Evolutionary conservation across 2,329 filamentous ascomycete species (phyloP).

Genomic region (Emericellopsis cladophorae): DNA sequence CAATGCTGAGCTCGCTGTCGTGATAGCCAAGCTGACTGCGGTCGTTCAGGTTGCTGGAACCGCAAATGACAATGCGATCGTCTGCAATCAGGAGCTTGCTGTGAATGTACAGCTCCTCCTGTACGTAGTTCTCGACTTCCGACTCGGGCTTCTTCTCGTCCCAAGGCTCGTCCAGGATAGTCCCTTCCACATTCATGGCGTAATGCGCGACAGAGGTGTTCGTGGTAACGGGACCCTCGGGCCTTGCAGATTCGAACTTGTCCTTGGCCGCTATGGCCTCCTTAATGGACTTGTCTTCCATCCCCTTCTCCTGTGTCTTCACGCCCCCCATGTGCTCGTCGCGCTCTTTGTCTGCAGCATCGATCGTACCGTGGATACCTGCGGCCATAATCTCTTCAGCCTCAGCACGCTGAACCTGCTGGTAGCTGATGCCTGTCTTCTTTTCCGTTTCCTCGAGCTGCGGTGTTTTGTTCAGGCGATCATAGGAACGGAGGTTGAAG

Average conservation of each 20-base stretch:
- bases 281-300: conserved; percentile 20
- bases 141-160: conserved; percentile 56
- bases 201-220: conserved; percentile 52
- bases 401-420: conserved; percentile 76
- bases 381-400: conserved; percentile 78
- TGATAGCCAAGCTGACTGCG: conserved; percentile 77
- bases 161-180: conserved; percentile 59
- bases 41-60: conserved; percentile 86
- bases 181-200: conserved; percentile 58
- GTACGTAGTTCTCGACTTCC: conserved; percentile 81
- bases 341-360: conserved; percentile 27
- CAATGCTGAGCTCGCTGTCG: conserved; percentile 81
- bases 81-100: conserved; percentile 84
- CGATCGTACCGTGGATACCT: conserved; percentile 50
- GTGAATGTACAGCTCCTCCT: conserved; percentile 94
- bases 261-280: conserved; percentile 33
- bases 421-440: conserved; percentile 70
- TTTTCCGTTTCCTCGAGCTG: conserved; percentile 64
- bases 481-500: conserved; percentile 89
- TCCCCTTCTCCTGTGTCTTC: conserved; percentile 20
- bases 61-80: conserved; percentile 73
- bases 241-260: conserved; percentile 36
- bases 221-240: conserved; percentile 21
- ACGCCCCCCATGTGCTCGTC: conserved; percentile 35
- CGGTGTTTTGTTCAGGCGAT: conserved; percentile 76